Conservation (phyloP, 805 yeast species). For the Cyberlindnera maclurae region DNA sequence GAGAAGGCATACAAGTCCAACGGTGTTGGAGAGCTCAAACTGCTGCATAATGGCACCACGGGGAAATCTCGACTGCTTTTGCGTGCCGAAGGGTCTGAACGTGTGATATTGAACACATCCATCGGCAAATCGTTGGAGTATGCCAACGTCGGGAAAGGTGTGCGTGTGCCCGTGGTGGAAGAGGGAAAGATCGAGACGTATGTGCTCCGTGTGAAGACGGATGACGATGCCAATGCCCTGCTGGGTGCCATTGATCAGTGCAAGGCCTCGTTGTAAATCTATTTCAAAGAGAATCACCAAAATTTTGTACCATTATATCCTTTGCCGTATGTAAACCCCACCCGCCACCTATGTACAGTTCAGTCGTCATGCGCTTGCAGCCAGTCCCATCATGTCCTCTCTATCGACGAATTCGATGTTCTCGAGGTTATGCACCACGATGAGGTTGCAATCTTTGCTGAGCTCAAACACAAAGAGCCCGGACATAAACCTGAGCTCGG, state of each 20-base stretch:
- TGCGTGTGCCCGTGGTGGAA: constrained; percentile 55
- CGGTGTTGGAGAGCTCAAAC: constrained; percentile 80
- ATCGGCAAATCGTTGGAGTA: constrained; percentile 54
- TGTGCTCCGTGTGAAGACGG: constrained; percentile 68
- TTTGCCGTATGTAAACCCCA: not conserved
- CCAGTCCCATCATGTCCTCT: constrained; percentile 12
- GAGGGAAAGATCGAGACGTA: constrained; percentile 59
- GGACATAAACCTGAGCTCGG: constrained; percentile 17
- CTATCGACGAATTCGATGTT: constrained; percentile 53
- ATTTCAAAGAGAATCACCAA: not conserved
- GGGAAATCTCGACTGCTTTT: constrained; percentile 62
- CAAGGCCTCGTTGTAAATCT: constrained; percentile 3
- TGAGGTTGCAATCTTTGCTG: constrained; percentile 44
- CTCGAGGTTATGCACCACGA: constrained; percentile 61
- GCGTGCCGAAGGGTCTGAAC: constrained; percentile 83
- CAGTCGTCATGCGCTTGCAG: not conserved
- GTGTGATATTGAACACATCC: constrained; percentile 66
- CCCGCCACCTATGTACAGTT: not conserved
- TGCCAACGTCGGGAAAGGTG: constrained; percentile 55
- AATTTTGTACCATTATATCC: not conserved
- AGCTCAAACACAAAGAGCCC: constrained; percentile 67
- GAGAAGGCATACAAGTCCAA: constrained; percentile 47
- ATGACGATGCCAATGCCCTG: constrained; percentile 56
- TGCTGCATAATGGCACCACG: constrained; percentile 54
- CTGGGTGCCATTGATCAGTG: constrained; percentile 25